phyloP scores from a whole-genome alignment of 331 rosid species.

The Erythrophleum ivorense region DNA sequence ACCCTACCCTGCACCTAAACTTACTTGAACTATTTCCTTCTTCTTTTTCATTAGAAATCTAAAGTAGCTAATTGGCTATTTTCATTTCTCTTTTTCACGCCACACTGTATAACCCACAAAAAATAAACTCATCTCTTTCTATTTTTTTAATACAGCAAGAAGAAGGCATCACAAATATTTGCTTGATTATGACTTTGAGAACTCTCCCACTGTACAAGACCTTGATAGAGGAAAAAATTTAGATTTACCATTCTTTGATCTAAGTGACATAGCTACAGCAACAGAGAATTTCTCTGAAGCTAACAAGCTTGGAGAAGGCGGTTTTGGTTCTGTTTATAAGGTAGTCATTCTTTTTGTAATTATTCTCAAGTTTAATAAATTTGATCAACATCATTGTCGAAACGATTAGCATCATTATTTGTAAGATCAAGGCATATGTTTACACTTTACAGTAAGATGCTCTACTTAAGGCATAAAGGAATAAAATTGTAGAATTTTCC shows the following conservation, averaged over 20 bases:
- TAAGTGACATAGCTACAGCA: constrained; percentile 48
- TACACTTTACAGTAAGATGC: not conserved
- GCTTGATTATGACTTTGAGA: not conserved
- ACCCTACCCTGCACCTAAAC: not conserved
- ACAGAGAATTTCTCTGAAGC: constrained; percentile 53
- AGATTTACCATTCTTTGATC: not conserved
- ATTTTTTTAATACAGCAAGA: not conserved
- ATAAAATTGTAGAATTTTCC: no score
- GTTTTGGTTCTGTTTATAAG: constrained; percentile 79
- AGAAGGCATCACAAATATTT: not conserved
- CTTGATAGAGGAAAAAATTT: constrained; percentile 7
- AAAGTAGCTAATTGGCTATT: not conserved
- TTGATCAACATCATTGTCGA: no score
- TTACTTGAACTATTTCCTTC: not conserved
- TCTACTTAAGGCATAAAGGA: no score
- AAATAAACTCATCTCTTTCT: not conserved
- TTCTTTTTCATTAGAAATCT: not conserved
- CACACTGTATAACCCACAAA: no score
- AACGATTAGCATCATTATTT: no score
- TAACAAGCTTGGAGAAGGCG: constrained; percentile 77
- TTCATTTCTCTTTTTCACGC: no score
- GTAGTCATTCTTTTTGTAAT: constrained; percentile 31
- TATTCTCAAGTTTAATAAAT: no score
- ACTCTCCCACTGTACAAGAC: no score
- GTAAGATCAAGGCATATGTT: not conserved